Conservation (phyloP, 495 filamentous ascomycete genomes). For the Amphirosellinia nigrospora region DNA sequence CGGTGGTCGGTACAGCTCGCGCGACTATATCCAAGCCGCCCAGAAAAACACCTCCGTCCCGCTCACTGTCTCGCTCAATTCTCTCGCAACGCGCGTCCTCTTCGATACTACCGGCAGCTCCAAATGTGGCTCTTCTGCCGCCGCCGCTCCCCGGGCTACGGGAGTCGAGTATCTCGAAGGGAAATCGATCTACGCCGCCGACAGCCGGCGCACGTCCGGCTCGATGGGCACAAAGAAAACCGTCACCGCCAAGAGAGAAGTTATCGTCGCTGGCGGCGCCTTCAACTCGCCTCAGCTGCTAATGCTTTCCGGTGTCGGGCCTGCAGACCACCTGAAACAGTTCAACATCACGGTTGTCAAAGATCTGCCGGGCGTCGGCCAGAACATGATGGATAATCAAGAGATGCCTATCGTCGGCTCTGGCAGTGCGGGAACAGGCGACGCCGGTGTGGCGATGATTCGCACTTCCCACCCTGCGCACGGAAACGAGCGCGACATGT, state of each 20-base stretch:
- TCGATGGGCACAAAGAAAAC: conserved; percentile 39
- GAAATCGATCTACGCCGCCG: conserved; percentile 42
- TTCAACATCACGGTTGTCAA: conserved; percentile 39
- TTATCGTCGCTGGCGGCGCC: conserved; percentile 50
- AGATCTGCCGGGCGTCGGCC: conserved; percentile 45
- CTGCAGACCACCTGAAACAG: conserved; percentile 28
- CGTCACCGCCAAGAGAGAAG: conserved; percentile 46
- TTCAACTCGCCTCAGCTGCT: conserved; percentile 56
- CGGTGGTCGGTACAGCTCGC: conserved; percentile 44
- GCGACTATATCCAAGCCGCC: conserved; percentile 43
- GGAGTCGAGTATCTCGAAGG: conserved; percentile 44
- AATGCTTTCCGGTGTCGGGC: conserved; percentile 52
- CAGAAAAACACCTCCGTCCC: conserved; percentile 33
- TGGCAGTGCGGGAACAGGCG: conserved; percentile 35
- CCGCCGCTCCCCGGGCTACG: conserved; percentile 36
- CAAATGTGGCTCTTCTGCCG: conserved; percentile 27
- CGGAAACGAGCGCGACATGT: conserved; percentile 46
- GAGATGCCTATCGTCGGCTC: conserved; percentile 41
- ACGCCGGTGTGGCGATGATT: conserved; percentile 42
- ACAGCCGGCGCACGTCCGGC: conserved; percentile 34
- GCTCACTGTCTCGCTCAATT: conserved; percentile 44
- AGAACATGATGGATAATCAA: conserved; percentile 49
- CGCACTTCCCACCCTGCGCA: conserved; percentile 44
- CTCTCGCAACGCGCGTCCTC: conserved; percentile 42
- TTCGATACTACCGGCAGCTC: conserved; percentile 35